Evolutionary conservation across 345 rosid genomes (phyloP).

Genomic region (Citrus medica): DNA sequence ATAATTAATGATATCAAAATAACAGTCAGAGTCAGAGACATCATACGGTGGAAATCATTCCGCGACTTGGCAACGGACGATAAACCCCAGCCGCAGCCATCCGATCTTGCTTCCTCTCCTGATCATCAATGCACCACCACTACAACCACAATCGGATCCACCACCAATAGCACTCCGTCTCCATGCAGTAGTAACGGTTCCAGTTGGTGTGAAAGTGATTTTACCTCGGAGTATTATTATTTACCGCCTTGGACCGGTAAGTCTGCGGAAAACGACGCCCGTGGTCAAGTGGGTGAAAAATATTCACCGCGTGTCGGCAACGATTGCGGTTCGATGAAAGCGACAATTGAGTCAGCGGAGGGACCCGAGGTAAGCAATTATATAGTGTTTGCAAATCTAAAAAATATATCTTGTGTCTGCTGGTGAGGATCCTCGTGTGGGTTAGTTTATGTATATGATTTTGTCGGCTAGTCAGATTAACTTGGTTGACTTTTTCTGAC

Average conservation of each 20-base stretch:
- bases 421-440: conserved; percentile 28
- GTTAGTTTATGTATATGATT: background rate
- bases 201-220: conserved; percentile 90
- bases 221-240: conserved; percentile 56
- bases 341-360: conserved; percentile 26
- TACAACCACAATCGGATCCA: conserved; percentile 38
- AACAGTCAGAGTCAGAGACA: conserved; percentile 60
- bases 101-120: conserved; percentile 23
- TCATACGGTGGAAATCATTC: conserved; percentile 81
- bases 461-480: conserved; percentile 24
- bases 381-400: conserved; percentile 14
- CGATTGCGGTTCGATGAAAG: conserved; percentile 35
- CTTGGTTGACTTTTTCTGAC: conserved; percentile 16
- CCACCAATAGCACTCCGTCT: conserved; percentile 30
- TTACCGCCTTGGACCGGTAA: conserved; percentile 48
- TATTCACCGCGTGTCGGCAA: conserved; percentile 54
- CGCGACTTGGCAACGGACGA: conserved; percentile 48
- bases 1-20: conserved; percentile 12
- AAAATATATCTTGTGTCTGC: conserved; percentile 35
- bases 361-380: conserved; percentile 55
- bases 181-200: conserved; percentile 36
- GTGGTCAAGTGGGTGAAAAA: conserved; percentile 16
- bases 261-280: conserved; percentile 23
- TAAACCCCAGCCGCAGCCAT: conserved; percentile 24
- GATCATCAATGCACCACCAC: conserved; percentile 34